A percentile compares a stretch with the other conserved stretches of the same genome.
These are phyloP conservation scores for Hypoxylon fragiforme DNA, from an alignment of 495 filamentous ascomycete species.

Conservation along the genomic window DNA sequence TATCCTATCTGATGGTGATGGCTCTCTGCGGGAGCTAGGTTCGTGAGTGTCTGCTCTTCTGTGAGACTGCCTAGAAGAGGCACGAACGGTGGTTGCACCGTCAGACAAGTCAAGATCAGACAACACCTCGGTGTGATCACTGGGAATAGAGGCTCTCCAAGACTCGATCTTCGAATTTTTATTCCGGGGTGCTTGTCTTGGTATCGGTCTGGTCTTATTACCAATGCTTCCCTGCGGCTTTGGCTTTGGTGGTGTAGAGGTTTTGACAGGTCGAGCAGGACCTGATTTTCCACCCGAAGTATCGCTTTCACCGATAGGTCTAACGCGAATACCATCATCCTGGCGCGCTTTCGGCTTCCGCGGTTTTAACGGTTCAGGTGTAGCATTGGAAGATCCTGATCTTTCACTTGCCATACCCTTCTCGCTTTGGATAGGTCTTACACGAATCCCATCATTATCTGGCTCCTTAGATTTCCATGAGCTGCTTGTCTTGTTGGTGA, in stretches of 20 bases:
- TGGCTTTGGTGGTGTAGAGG: slow-evolving; percentile 6
- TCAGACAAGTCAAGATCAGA: slow-evolving; percentile 33
- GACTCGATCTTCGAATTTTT: slow-evolving; percentile 34
- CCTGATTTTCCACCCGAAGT: slow-evolving; percentile 26
- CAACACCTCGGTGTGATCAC: slow-evolving; percentile 38
- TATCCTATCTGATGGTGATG: slow-evolving; percentile 55
- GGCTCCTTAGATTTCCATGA: slow-evolving; percentile 27
- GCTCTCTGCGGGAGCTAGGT: slow-evolving; percentile 26
- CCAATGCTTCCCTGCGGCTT: not conserved
- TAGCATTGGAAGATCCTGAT: slow-evolving; percentile 15
- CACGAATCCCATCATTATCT: slow-evolving; percentile 42
- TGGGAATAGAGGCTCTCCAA: slow-evolving; percentile 17
- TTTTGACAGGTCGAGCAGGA: slow-evolving; percentile 2
- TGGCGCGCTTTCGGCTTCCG: slow-evolving; percentile 22
- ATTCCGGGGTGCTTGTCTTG: slow-evolving; percentile 22
- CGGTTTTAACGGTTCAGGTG: slow-evolving; percentile 14
- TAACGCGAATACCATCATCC: slow-evolving; percentile 46
- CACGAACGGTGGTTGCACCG: slow-evolving; percentile 36
- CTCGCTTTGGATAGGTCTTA: slow-evolving; percentile 33
- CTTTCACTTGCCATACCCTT: slow-evolving; percentile 18
- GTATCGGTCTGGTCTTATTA: slow-evolving; percentile 44
- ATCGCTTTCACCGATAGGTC: slow-evolving; percentile 36
- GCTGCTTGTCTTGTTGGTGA: slow-evolving; percentile 9
- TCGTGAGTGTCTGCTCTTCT: slow-evolving; percentile 27
- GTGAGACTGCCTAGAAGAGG: slow-evolving; percentile 40